Evolutionary conservation across 495 filamentous ascomycete species (phyloP).

Genomic region (Talaromyces borbonicus): DNA sequence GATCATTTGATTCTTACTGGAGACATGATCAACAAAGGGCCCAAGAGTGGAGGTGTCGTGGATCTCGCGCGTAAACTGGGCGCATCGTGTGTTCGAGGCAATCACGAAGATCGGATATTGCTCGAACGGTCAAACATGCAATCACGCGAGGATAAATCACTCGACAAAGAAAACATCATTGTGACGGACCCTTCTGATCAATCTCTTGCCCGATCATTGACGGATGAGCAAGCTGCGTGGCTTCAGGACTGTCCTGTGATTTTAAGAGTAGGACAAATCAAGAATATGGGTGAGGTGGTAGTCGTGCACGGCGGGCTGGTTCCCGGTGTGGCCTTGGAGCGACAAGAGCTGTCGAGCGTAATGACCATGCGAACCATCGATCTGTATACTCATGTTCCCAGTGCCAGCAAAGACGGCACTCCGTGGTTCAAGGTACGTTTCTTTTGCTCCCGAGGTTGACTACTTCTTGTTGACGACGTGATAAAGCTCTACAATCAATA

Average conservation of each 20-base stretch:
- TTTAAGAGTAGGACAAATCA: slow-evolving; percentile 53
- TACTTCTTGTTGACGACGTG: neutral
- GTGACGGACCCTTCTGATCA: slow-evolving; percentile 26
- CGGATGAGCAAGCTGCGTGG: slow-evolving; percentile 57
- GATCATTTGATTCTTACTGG: slow-evolving; percentile 81
- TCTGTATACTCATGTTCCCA: slow-evolving; percentile 49
- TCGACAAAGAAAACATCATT: slow-evolving; percentile 10
- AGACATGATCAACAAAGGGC: slow-evolving; percentile 83
- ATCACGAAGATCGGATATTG: slow-evolving; percentile 83
- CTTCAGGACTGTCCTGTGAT: slow-evolving; percentile 65
- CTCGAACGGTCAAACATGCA: slow-evolving; percentile 37
- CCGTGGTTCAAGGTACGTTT: slow-evolving; percentile 57
- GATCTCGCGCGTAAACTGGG: slow-evolving; percentile 56
- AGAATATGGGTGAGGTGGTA: slow-evolving; percentile 46
- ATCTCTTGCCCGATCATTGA: slow-evolving; percentile 41
- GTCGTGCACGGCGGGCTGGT: slow-evolving; percentile 82
- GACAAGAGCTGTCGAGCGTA: slow-evolving; percentile 67
- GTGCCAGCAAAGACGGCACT: slow-evolving; percentile 43
- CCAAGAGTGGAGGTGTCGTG: slow-evolving; percentile 70
- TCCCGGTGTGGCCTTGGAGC: slow-evolving; percentile 57
- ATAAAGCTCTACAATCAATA: slow-evolving; percentile 51
- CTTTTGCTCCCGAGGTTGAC: neutral
- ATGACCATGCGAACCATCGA: slow-evolving; percentile 91
- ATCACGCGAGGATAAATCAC: slow-evolving; percentile 12
- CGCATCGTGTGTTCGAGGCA: slow-evolving; percentile 78